phyloP scores from a whole-genome alignment of 257 asterid genomes.

The Solanum etuberosum region DNA sequence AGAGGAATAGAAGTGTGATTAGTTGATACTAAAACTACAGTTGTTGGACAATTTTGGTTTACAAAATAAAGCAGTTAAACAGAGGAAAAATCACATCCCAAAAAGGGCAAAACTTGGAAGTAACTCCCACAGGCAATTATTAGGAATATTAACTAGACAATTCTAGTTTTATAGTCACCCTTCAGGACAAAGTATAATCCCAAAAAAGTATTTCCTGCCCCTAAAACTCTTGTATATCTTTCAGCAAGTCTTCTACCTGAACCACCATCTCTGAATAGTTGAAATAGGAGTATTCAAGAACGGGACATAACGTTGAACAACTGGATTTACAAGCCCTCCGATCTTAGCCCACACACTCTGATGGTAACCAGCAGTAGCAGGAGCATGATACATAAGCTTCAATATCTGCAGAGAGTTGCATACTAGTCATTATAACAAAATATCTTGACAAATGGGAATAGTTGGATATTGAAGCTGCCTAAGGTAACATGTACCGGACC shows the following conservation, averaged over 20 bases:
- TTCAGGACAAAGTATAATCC: neutral
- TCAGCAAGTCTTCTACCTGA: slow-evolving; percentile 40
- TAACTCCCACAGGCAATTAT: neutral
- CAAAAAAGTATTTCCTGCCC: neutral
- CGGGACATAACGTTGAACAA: slow-evolving; percentile 58
- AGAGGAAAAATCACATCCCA: neutral
- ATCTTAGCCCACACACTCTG: slow-evolving; percentile 85
- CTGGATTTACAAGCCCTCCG: slow-evolving; percentile 47
- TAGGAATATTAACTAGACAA: neutral
- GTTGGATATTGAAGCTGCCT: neutral
- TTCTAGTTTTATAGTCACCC: neutral
- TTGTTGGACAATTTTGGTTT: neutral
- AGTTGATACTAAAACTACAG: neutral
- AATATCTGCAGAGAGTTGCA: slow-evolving; percentile 41
- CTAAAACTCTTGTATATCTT: neutral
- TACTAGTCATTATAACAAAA: neutral
- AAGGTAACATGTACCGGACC: neutral
- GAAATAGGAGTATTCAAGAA: slow-evolving; percentile 70
- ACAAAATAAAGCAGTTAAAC: neutral
- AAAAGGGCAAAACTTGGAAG: neutral
- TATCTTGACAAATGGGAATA: neutral
- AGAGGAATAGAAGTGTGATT: neutral
- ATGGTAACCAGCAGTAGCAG: slow-evolving; percentile 82
- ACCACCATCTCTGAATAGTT: slow-evolving; percentile 76
- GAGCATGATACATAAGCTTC: slow-evolving; percentile 92